Evolutionary conservation across 2,329 filamentous ascomycete species (phyloP), one percentile per base, ranked within the genome.

Genomic region (Pseudogymnoascus sp.): DNA sequence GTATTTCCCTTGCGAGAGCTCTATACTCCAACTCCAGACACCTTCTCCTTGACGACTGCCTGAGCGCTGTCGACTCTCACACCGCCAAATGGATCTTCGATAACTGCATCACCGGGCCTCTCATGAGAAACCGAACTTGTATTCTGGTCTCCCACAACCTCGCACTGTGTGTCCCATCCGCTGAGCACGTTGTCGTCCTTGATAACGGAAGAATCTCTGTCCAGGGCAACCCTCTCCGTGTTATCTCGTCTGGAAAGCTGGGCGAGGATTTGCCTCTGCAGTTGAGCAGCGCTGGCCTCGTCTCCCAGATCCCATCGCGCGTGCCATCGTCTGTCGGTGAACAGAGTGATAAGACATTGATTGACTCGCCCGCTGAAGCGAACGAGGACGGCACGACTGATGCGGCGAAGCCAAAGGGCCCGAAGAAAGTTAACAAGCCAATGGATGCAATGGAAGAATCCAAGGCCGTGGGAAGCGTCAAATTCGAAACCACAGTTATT

Each of bases 21-120:
- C 82, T 99, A n/a, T 99, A 99, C 76, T 96, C 91, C 68, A 93
- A 91, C 75, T 96, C 93, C 5, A 88, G 88, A 62, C 93, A 97
- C 74, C 78, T 99, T 14, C 82, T 99, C 10, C 82, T 99, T 60
- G 95, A 99, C 72, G 95, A 99, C 74, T 96, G 96, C 67, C 82
- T 99, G 47, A 97, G 93, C 72, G 95, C 95, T 29, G 95, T 99
- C 35, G 95, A 99, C 74, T 96, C 95, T 3, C 95, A 99, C 71
- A 97, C 95, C 0, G 93, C 93, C 1, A 96, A 97, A 74, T 97
- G 96, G 88, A 97, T 99, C 68, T 97, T 97, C 77, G 89, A 89
- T 73, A 89, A 96, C 75, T 96, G 93, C 65, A 87, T 99, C 67
- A 87, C 87, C 69, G 95, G 95, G 1, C 90, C 91, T 5, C 77